phyloP scores from a whole-genome alignment of 2,329 filamentous ascomycete species.

The Apiospora hydei region DNA sequence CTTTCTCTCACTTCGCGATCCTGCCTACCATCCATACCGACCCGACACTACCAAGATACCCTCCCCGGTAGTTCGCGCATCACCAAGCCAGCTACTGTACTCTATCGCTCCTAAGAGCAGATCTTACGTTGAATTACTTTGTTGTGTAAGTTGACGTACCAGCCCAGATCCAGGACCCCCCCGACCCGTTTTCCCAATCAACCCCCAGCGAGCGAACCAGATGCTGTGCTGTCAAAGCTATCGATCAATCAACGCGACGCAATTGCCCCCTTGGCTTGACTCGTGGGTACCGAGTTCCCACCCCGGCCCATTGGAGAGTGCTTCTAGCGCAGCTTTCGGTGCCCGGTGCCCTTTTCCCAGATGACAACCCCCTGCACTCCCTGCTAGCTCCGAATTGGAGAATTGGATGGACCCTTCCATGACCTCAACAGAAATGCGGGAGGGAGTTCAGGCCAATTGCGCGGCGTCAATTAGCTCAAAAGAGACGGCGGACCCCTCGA shows the following conservation, averaged over 20 bases:
- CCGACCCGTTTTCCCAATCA: neutral
- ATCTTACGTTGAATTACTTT: constrained; percentile 13
- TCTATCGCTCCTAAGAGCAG: neutral
- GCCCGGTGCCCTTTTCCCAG: neutral
- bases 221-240: neutral
- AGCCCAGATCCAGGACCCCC: neutral
- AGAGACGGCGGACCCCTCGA: constrained; percentile 8
- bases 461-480: constrained; percentile 14
- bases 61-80: neutral
- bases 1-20: neutral
- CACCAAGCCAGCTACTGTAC: neutral
- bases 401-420: constrained; percentile 12
- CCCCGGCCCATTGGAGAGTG: neutral
- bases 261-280: constrained; percentile 11
- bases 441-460: constrained; percentile 5
- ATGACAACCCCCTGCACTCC: constrained; percentile 13
- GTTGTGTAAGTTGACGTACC: constrained; percentile 10
- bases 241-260: neutral
- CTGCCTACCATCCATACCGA: neutral
- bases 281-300: neutral
- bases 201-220: neutral
- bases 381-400: neutral
- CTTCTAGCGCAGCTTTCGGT: neutral
- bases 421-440: constrained; percentile 19
- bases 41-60: neutral